A percentile compares a stretch with the other conserved stretches of the same genome.
Conservation (phyloP, 2,329 filamentous ascomycete species). For the Mariannaea elegans region DNA sequence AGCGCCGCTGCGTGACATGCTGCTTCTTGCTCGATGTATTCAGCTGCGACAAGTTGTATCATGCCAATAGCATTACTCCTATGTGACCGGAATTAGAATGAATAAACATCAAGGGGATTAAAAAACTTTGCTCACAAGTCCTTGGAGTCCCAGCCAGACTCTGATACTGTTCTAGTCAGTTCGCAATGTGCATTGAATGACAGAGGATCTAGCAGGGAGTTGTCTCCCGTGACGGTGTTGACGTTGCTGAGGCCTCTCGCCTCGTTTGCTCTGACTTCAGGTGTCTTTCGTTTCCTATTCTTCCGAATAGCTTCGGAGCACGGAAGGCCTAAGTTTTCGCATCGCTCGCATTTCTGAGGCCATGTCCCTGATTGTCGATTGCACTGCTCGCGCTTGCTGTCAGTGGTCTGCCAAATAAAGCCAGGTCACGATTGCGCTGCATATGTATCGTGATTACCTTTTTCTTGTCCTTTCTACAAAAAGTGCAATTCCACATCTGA, state of each 20-base stretch:
- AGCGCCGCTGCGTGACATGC: neutral
- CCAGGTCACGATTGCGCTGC: too few species aligned
- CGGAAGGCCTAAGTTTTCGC: neutral
- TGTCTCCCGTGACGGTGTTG: neutral
- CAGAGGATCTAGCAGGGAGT: neutral
- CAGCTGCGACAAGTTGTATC: neutral
- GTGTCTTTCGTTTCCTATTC: neutral
- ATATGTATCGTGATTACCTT: neutral
- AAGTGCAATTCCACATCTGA: slow-evolving; percentile 4
- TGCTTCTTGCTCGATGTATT: neutral
- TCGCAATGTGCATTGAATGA: neutral
- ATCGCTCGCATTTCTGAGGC: slow-evolving; percentile 5
- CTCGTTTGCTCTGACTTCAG: neutral
- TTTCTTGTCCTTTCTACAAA: slow-evolving; percentile 4
- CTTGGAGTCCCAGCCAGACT: slow-evolving; percentile 3
- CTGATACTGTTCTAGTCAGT: neutral
- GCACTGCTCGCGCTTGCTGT: neutral
- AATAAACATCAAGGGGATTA: too few species aligned
- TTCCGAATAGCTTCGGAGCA: neutral
- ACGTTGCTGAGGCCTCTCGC: too few species aligned
- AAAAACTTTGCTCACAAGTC: neutral
- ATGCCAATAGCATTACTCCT: slow-evolving; percentile 8
- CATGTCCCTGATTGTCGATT: neutral
- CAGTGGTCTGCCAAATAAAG: neutral
- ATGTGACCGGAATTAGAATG: neutral